Base-by-base conservation (phyloP, 1,284 basidiomycete genomes). In the Ustilago xerochloae region DNA sequence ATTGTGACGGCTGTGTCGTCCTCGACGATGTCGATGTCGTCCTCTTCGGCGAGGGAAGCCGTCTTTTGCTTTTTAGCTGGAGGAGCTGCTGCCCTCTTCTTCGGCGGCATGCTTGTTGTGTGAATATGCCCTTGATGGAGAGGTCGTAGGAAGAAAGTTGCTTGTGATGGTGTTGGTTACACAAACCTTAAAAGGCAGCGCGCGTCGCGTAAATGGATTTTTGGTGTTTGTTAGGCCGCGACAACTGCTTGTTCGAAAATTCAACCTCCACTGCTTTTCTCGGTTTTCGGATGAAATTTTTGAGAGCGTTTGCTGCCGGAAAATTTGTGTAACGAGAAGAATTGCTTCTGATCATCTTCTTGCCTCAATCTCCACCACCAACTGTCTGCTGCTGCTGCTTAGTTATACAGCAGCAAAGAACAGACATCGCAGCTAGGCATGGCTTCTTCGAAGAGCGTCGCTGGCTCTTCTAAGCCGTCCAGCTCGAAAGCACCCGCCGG, bases 181-280 rank as follows among this genome's bases (percentile, higher is more conserved):
- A 36, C 38, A 39, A 20, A 39, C n/a, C n/a, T n/a, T n/a, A n/a
- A 10, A 39, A 26, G n/a, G 39, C 45, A 20, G 30, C 50, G 64
- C 58, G 58, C 54, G 46, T 51, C 65, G 65, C 65, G 65, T 68
- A 63, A 63, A 63, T 54, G 39, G 55, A 26, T 10, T 28, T 38
- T 9, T n/a, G 0, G 6, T 6, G n/a, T 30, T 12, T 20, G 41
- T 43, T 43, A 43, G 41, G 26, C 41, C 41, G 41, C 4, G 22
- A 15, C n/a, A 24, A 18, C 26, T 41, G 38, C n/a, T 6, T 20
- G 2, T 6, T 15, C 10, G 16, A 22, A 49, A 48, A 39, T 18
- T 32, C 32, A 38, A 8, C 63, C 57, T 67, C 63, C 63, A 66
- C 63, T 30, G 52, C 41, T 47, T 46, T 38, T 36, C 6, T 13